Percentiles rank a stretch among this genome's conserved stretches.
phyloP scores from a whole-genome alignment of 2,329 filamentous ascomycete species.

The Phialophora expanda region DNA sequence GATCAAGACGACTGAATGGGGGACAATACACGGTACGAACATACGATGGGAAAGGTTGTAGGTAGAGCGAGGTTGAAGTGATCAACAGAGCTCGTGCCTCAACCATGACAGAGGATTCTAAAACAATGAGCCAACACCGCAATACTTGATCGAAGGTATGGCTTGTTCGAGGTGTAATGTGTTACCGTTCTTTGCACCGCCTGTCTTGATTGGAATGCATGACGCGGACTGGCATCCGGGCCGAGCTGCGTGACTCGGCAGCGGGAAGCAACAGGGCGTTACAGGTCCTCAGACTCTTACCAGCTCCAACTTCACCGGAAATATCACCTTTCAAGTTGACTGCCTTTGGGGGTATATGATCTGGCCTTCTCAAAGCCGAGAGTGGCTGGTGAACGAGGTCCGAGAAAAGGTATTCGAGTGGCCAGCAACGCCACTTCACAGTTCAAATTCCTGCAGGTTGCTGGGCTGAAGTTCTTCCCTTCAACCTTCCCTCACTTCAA shows the following conservation, averaged over 20 bases:
- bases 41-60: neutral
- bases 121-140: neutral
- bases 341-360: neutral
- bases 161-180: neutral
- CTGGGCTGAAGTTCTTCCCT: conserved; percentile 17
- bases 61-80: neutral
- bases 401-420: neutral
- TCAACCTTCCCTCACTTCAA: conserved; percentile 8
- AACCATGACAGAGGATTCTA: neutral
- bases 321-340: neutral
- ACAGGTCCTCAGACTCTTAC: neutral
- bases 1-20: neutral
- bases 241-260: neutral
- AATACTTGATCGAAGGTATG: neutral
- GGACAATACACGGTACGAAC: neutral
- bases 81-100: neutral
- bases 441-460: conserved; percentile 31
- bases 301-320: neutral
- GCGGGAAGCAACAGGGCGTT: neutral
- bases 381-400: neutral
- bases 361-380: neutral
- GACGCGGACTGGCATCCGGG: conserved; percentile 1
- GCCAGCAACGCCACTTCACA: neutral
- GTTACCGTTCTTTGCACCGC: neutral
- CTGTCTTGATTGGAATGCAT: neutral